Percentiles rank a stretch among this genome's conserved stretches.
These are phyloP conservation scores for Zygoascus ofunaensis DNA, from an alignment of 805 yeast species.

Conservation along the genomic window DNA sequence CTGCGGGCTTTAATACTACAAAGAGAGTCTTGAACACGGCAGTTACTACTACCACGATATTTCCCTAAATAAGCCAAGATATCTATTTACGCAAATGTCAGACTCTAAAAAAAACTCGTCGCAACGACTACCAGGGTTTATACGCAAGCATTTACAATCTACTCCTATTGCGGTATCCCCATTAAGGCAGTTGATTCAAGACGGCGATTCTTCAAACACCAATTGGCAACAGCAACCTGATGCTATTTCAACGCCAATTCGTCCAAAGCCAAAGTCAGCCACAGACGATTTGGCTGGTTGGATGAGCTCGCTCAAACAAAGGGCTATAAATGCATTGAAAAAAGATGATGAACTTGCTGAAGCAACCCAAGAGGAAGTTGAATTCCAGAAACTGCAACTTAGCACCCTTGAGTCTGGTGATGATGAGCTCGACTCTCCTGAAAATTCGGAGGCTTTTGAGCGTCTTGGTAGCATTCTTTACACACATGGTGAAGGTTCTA, in stretches of 20 bases:
- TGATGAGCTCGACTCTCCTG: background rate
- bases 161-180: no score
- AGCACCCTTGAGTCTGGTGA: background rate
- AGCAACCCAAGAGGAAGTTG: slow-evolving; percentile 8
- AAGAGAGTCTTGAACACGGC: no score
- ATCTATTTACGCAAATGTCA: no score
- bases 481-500: slow-evolving; percentile 1
- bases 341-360: slow-evolving; percentile 3
- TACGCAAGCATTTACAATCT: background rate
- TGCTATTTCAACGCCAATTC: background rate
- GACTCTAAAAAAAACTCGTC: background rate
- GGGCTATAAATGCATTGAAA: slow-evolving; percentile 5
- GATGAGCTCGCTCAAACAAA: slow-evolving; percentile 8
- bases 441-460: slow-evolving; percentile 6
- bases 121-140: background rate
- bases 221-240: background rate
- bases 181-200: background rate
- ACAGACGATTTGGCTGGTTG: slow-evolving; percentile 11
- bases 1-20: no score
- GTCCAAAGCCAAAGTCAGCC: background rate
- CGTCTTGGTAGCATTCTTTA: slow-evolving; percentile 7
- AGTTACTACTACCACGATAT: no score
- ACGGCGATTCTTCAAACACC: background rate
- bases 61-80: no score
- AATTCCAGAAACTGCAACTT: background rate